Evolutionary conservation across 2,329 filamentous ascomycete genomes (phyloP).

Genomic region (Helotiales sp.): DNA sequence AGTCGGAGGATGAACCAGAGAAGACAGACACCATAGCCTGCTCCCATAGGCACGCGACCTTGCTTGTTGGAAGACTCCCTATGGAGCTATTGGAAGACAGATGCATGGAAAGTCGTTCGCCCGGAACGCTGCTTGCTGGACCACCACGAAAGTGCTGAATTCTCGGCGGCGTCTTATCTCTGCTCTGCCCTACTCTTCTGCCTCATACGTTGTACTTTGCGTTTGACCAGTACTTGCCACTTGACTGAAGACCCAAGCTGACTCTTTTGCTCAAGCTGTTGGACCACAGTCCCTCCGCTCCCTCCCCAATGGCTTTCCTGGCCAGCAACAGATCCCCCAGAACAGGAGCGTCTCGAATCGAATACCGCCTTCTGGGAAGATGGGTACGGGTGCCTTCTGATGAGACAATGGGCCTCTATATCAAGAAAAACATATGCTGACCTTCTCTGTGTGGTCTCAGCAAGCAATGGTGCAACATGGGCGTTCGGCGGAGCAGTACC

Average conservation of each 20-base stretch:
- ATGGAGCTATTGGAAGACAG: not conserved
- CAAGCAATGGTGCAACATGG: conserved; percentile 49
- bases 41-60: not conserved
- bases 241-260: conserved; percentile 14
- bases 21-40: not conserved
- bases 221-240: not conserved
- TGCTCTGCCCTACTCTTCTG: not conserved
- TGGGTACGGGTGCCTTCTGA: conserved; percentile 49
- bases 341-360: conserved; percentile 57
- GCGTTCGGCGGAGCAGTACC: conserved; percentile 62
- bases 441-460: conserved; percentile 31
- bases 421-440: conserved; percentile 23
- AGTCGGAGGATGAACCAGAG: not conserved
- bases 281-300: conserved; percentile 63
- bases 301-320: conserved; percentile 60
- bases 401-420: not conserved
- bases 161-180: not conserved
- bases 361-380: conserved; percentile 65
- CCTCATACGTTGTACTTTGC: not conserved
- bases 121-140: not conserved
- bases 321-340: conserved; percentile 57
- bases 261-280: conserved; percentile 36
- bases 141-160: not conserved
- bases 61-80: not conserved
- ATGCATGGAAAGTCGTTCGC: not conserved